Conservation (phyloP, 2,329 filamentous ascomycete genomes). For the Hymenoscyphus albidus region DNA sequence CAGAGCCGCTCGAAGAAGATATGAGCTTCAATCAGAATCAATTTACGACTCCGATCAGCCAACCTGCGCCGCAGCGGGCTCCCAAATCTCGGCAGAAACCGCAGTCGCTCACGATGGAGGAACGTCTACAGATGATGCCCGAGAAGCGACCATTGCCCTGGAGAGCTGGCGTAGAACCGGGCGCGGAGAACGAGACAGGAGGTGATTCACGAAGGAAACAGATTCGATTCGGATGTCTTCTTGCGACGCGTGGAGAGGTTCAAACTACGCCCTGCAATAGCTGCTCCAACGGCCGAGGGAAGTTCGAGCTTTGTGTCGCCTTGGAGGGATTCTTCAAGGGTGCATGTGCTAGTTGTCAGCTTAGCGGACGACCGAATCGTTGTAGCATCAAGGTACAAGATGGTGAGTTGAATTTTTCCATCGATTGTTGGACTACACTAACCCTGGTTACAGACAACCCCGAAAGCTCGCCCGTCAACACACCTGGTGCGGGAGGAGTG, state of each 20-base stretch:
- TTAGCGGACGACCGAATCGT: slow-evolving; percentile 33
- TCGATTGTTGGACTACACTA: slow-evolving; percentile 6
- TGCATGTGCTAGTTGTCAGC: slow-evolving; percentile 34
- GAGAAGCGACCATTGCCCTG: slow-evolving; percentile 31
- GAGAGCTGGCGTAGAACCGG: slow-evolving; percentile 31
- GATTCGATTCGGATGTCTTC: slow-evolving; percentile 33
- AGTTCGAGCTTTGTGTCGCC: slow-evolving; percentile 33
- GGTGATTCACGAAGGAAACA: slow-evolving; percentile 34
- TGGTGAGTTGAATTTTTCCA: slow-evolving; percentile 23
- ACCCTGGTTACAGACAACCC: slow-evolving; percentile 10
- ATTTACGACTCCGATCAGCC: slow-evolving; percentile 4
- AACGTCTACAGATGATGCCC: slow-evolving; percentile 32
- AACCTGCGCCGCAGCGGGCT: slow-evolving; percentile 11
- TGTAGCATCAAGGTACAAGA: slow-evolving; percentile 34
- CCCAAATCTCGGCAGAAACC: slow-evolving; percentile 15
- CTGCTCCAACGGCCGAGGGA: slow-evolving; percentile 34
- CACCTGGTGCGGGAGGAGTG: slow-evolving; percentile 7
- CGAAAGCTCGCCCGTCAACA: slow-evolving; percentile 21
- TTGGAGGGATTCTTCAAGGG: slow-evolving; percentile 36
- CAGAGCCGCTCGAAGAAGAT: slow-evolving; percentile 25
- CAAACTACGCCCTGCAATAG: slow-evolving; percentile 28
- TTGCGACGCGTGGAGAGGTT: slow-evolving; percentile 32
- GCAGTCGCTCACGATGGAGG: slow-evolving; percentile 30
- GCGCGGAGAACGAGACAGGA: slow-evolving; percentile 33
- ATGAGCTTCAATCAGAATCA: slow-evolving; percentile 10